Base-by-base conservation (phyloP, 148 eudicot species). In the Persicaria tinctoria region DNA sequence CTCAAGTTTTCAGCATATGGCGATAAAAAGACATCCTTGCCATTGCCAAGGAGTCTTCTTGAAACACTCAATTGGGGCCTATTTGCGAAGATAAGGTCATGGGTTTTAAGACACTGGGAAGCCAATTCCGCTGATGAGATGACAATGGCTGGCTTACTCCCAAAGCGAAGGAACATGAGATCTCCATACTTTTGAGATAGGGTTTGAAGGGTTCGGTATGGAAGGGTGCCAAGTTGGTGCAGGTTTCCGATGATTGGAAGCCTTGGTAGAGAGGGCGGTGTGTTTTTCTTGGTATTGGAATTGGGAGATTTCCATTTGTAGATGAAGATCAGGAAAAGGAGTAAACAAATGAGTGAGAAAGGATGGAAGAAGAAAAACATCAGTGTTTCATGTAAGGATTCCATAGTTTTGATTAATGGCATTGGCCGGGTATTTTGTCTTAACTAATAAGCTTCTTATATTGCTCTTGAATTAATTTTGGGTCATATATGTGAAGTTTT, bases 191-290 rank as follows among this genome's bases (percentile, higher is more conserved):
- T 51, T 53, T 11, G 14, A 2, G 76, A 74, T 57, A 74, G 46
- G 66, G 76, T 12, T 74, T 46, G 68, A 46, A 72, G 74, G 12
- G 74, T 45, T 13, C 56, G 74, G 55, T 72, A 41, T 0, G 74
- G 74, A 6, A 50, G 3, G 51, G 57, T 10, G 4, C 27, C 44
- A 3, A 72, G 74, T 78, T 84, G 85, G 75, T 90, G 96, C 32
- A 90, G 83, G 74, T 90, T 78, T 59, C 92, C 96, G 13, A 90
- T 48, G 17, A 90, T 76, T 17, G 92, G 96, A 27, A 88, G 84
- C 73, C 78, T 85, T 59, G 78, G 80, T 13, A 90, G 96, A 2
- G 92, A 87, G 8, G 92, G 92, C 49, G 86, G 90, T 6, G 57
- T 66, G 48, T 62, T 79, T 49, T 72, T 80, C 18, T 59, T 1